These are phyloP conservation scores for Aurantiochytrium sp. DNA, from an alignment of 108 stramenopile genomes.

Conservation along the genomic window DNA sequence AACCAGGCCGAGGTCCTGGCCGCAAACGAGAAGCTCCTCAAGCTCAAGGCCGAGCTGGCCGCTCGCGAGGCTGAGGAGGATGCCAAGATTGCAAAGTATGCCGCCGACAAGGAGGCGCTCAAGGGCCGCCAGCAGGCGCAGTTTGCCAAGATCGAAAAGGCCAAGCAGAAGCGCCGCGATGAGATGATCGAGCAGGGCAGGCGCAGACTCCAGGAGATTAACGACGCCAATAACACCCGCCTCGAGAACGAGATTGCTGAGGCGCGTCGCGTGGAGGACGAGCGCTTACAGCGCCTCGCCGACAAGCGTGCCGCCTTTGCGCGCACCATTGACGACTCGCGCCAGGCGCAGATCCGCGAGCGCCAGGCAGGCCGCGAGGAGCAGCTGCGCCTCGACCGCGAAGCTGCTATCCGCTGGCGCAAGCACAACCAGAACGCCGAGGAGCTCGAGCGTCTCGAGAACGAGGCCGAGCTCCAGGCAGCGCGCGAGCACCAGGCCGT, in stretches of 20 bases:
- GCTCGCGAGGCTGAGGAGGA: neutral
- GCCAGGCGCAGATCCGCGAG: neutral
- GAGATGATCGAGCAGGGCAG: conserved; percentile 17
- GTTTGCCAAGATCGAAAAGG: conserved; percentile 9
- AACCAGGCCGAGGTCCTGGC: neutral
- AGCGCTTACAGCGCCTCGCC: neutral
- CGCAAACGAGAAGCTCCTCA: neutral
- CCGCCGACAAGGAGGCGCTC: neutral
- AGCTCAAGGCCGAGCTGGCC: neutral
- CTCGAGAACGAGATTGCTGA: conserved; percentile 4
- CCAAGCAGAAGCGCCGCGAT: neutral
- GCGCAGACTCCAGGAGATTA: conserved; percentile 1
- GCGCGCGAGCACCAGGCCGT: neutral
- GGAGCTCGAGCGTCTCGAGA: neutral
- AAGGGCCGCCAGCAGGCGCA: conserved; percentile 2
- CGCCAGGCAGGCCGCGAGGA: neutral
- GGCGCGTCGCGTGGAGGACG: conserved; percentile 11
- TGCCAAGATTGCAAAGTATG: conserved; percentile 13
- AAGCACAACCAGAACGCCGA: neutral
- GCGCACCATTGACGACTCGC: conserved; percentile 23
- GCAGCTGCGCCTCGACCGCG: neutral
- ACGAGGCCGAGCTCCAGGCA: neutral
- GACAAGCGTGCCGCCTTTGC: conserved; percentile 22
- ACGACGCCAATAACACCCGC: neutral
- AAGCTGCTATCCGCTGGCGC: neutral